A percentile compares a stretch with the other conserved stretches of the same genome.
phyloP scores from a whole-genome alignment of 148 eudicot species.

The Euryodendron excelsum region DNA sequence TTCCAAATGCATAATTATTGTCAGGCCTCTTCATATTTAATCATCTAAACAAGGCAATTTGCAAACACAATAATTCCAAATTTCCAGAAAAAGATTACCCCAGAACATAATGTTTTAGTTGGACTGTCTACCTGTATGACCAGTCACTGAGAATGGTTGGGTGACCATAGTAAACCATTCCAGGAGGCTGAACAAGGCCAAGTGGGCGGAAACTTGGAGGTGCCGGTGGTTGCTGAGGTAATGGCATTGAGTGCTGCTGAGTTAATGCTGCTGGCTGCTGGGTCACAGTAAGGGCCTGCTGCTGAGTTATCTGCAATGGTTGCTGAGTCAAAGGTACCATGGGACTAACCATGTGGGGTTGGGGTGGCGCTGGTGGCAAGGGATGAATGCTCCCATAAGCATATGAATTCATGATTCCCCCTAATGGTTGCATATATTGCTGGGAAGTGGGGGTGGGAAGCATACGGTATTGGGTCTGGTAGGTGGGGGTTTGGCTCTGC shows the following conservation, averaged over 20 bases:
- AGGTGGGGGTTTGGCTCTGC: conserved; percentile 38
- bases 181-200: conserved; percentile 54
- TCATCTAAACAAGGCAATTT: not conserved
- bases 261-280: too few species aligned
- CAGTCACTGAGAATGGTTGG: conserved; percentile 56
- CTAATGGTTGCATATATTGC: conserved; percentile 60
- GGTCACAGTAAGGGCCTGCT: conserved; percentile 20
- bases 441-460: conserved; percentile 45
- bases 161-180: conserved; percentile 69
- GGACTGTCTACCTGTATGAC: not conserved
- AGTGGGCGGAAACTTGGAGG: conserved; percentile 74
- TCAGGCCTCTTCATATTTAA: not conserved
- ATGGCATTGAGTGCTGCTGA: conserved; percentile 39
- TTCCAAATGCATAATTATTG: not conserved
- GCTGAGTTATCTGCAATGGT: conserved; percentile 50
- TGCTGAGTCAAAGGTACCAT: conserved; percentile 54
- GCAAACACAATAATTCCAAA: not conserved
- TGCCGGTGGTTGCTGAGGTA: conserved; percentile 49
- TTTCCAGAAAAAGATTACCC: not conserved
- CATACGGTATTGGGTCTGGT: conserved; percentile 59
- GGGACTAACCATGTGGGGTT: conserved; percentile 42
- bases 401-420: conserved; percentile 40
- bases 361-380: conserved; percentile 49
- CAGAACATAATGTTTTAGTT: not conserved
- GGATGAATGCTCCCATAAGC: conserved; percentile 56